Evolutionary conservation across 352 stramenopile species (phyloP), one percentile per base, ranked within the genome.

Genomic region (Phytophthora ramorum): DNA sequence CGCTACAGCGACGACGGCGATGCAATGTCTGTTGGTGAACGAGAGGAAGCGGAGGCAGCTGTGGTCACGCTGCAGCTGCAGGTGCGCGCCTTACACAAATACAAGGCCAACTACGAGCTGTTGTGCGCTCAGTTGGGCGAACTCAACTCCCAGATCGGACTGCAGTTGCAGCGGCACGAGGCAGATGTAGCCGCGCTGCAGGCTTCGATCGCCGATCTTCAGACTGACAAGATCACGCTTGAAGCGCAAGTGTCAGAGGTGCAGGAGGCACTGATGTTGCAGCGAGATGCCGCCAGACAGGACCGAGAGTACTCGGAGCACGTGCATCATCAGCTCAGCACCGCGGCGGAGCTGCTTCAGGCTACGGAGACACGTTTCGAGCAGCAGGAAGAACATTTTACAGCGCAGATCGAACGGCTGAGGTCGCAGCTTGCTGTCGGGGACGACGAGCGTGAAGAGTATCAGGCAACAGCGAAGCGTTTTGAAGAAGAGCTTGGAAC

Each of bases 51-150:
- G 8, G 50, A 72, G 35, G 32, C 26, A n/a, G 45, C 22, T 0
- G 17, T 75, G 0, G 41, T 57, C 7, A 51, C 75, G 20, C 41
- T 91, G 28, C 74, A 81, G 34, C 66, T 89, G 37, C 73, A 87
- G 35, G 70, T 89, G 52, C 73, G 69, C 1, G 65, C 77, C 16
- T 70, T 93, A 45, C 70, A 80, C 35, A 89, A 89, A 60, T 93
- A 93, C 71, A 93, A 91, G 46, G 41, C 51, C 66, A 93, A 90
- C 76, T 93, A 93, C 65, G 81, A 93, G 58, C 58, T 91, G 43
- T 66, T 92, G 34, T 93, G 85, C 53, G 76, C 79, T 7, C 83
- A 93, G 47, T 38, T 93, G 38, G 70, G 71, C 9, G 83, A 90
- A 52, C 75, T 93, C 22, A 93, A 91, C 56, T 71, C 75, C 2